These are phyloP conservation scores for Colletotrichum melonis DNA, from an alignment of 2,329 filamentous ascomycete genomes.

Conservation along the genomic window DNA sequence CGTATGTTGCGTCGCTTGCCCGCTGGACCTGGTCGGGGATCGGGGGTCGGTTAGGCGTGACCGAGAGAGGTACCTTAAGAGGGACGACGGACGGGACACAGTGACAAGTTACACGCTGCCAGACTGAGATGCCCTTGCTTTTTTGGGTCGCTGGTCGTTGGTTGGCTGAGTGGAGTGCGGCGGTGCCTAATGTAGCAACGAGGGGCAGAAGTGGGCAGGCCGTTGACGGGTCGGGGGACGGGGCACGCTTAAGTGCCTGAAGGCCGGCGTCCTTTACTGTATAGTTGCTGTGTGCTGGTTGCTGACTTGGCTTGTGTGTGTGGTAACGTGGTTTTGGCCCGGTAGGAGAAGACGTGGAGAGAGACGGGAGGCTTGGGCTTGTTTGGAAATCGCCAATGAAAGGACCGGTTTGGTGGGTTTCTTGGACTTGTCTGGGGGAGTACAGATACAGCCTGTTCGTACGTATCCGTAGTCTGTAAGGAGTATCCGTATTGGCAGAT, in stretches of 20 bases:
- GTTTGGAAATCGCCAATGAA: slow-evolving; percentile 13
- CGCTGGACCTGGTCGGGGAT: slow-evolving; percentile 23
- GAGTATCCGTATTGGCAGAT: background rate
- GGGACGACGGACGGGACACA: background rate
- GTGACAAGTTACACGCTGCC: background rate
- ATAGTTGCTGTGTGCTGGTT: background rate
- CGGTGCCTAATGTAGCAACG: slow-evolving; percentile 34
- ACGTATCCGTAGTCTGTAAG: background rate
- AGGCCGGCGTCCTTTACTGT: background rate
- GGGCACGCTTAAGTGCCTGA: background rate
- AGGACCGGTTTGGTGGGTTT: slow-evolving; percentile 1
- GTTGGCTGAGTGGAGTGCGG: slow-evolving; percentile 29
- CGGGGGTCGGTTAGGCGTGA: slow-evolving; percentile 22
- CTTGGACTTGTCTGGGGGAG: background rate
- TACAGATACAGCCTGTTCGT: background rate
- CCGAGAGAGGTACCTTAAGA: slow-evolving; percentile 6
- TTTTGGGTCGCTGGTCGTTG: slow-evolving; percentile 24
- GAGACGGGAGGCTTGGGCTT: slow-evolving; percentile 1
- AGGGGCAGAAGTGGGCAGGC: slow-evolving; percentile 33
- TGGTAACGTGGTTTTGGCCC: background rate
- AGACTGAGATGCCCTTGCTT: background rate
- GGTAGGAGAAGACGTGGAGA: background rate
- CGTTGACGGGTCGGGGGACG: slow-evolving; percentile 7
- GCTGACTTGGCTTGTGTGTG: background rate
- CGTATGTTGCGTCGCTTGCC: slow-evolving; percentile 10